Percentiles rank a stretch among this genome's conserved stretches.
phyloP scores from a whole-genome alignment of 2,329 filamentous ascomycete genomes.

The Colletotrichum salicis region DNA sequence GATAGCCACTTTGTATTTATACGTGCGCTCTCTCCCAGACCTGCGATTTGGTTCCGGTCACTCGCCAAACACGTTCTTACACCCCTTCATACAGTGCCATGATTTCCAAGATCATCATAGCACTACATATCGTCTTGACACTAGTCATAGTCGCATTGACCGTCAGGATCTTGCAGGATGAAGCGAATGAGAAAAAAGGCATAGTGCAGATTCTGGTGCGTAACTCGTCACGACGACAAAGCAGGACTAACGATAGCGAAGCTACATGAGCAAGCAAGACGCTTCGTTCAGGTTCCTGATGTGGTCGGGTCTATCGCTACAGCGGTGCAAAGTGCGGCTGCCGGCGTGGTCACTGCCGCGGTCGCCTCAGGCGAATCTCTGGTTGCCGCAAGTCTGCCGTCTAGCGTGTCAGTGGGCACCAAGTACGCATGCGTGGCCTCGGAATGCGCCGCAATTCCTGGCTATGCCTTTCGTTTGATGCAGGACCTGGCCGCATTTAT shows the following conservation, averaged over 20 bases:
- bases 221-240: neutral
- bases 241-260: neutral
- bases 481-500: neutral
- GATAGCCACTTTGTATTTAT: too few species aligned
- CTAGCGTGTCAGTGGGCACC: neutral
- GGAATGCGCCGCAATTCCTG: neutral
- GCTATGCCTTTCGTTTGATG: neutral
- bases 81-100: neutral
- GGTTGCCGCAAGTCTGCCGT: neutral
- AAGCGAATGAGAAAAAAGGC: neutral
- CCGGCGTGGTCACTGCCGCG: conserved; percentile 1
- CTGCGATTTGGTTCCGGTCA: too few species aligned
- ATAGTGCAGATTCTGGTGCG: conserved; percentile 7
- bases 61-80: too few species aligned
- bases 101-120: neutral
- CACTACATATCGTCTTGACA: neutral
- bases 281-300: neutral
- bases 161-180: neutral
- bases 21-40: too few species aligned
- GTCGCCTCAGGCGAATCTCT: conserved; percentile 5
- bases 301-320: neutral
- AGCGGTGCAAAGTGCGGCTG: neutral
- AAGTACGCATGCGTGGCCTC: conserved; percentile 6
- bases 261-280: neutral
- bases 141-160: neutral